A percentile compares a stretch with the other conserved stretches of the same genome.
Evolutionary conservation across 805 yeast genomes (phyloP).

Genomic region (Suhomyces tanzawaensis): DNA sequence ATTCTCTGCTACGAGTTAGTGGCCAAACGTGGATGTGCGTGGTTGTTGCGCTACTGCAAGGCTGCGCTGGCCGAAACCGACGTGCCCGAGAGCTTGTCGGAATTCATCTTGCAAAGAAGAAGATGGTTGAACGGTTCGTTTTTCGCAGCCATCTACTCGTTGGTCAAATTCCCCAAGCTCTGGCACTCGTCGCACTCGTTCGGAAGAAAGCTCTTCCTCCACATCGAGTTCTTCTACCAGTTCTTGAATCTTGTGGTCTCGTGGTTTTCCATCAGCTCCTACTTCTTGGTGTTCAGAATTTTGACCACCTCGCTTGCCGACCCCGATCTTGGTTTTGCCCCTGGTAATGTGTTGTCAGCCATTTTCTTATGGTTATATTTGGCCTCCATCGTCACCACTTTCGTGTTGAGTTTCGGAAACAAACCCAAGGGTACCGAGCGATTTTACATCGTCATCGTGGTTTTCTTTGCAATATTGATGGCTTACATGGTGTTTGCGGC

Average conservation of each 20-base stretch:
- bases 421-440: conserved; percentile 60
- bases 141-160: conserved; percentile 58
- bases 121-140: conserved; percentile 72
- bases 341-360: conserved; percentile 49
- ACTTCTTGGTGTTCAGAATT: conserved; percentile 60
- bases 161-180: conserved; percentile 54
- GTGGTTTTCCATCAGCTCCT: conserved; percentile 65
- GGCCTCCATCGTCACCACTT: conserved; percentile 57
- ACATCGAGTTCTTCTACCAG: conserved; percentile 56
- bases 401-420: conserved; percentile 62
- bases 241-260: conserved; percentile 52
- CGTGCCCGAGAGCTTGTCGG: conserved; percentile 62
- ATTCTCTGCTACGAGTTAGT: conserved; percentile 64
- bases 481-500: conserved; percentile 59
- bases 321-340: conserved; percentile 37
- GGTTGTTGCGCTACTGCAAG: conserved; percentile 64
- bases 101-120: conserved; percentile 61
- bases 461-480: conserved; percentile 60
- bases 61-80: conserved; percentile 66
- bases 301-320: conserved; percentile 52
- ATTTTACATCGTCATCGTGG: conserved; percentile 51
- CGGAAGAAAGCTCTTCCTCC: conserved; percentile 49
- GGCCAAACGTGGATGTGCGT: conserved; percentile 53
- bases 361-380: conserved; percentile 54
- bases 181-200: conserved; percentile 55